Evolutionary conservation across 2,329 filamentous ascomycete species (phyloP), one percentile per base, ranked within the genome.

Genomic region (Nemania bipapillata): DNA sequence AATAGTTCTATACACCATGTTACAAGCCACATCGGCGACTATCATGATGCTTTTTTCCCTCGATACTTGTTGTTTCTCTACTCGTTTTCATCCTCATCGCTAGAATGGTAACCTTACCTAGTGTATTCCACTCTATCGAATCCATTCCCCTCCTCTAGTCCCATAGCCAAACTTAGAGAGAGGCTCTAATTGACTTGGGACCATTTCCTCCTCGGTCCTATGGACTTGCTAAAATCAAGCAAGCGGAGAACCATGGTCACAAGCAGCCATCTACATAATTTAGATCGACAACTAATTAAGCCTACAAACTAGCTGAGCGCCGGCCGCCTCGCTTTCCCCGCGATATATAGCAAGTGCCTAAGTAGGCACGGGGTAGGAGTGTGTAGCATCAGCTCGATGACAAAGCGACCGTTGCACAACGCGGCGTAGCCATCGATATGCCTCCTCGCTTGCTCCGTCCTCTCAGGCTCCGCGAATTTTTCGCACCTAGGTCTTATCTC

Each of bases 381-480:
- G n/a, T n/a, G n/a, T 47, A 53, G 17, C 17, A 45, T 52, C 24
- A 58, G 35, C 47, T 47, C 26, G 47, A 15, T 30, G 30, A 61
- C 37, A 24, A 54, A 45, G 40, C 4, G 22, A 30, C 9, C 9
- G 8, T 24, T 2, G 32, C 32, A 17, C 56, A 57, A 52, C 32
- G 20, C 28, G 5, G 12, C 9, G 22, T 11, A 53, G 42, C 50
- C 45, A 45, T 26, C 24, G 37, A 47, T 35, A n/a, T 35, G n/a
- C n/a, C 20, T 26, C 47, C 22, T 50, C 20, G 20, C 47, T 50
- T 15, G n/a, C n/a, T 20, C 24, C 9, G n/a, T 49, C 45, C 22
- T 57, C 37, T 9, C 37, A 45, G 26, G 52, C 22, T 8, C 37
- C n/a, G 11, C 12, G n/a, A 3, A 11, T n/a, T 32, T 28, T 61